phyloP scores from a whole-genome alignment of 2,329 filamentous ascomycete species.

The Fusarium xylarioides region DNA sequence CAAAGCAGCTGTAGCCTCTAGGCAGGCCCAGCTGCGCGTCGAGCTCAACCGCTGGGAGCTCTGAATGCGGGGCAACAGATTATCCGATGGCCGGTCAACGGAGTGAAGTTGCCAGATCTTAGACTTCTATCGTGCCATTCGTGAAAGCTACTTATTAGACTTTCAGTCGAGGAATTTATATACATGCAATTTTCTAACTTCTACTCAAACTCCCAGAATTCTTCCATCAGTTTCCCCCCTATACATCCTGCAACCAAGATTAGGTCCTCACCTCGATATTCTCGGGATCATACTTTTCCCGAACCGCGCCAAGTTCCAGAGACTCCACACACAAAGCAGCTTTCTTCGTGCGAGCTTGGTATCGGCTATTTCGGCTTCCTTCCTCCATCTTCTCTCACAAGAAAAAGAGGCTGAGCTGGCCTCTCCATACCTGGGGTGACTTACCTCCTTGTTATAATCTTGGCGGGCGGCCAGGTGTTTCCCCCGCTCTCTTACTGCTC shows the following conservation, averaged over 20 bases:
- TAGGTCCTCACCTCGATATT: not conserved
- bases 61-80: constrained; percentile 39
- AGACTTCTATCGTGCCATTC: not conserved
- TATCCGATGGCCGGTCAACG: constrained; percentile 36
- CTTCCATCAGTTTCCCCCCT: no score
- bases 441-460: constrained; percentile 29
- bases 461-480: constrained; percentile 33
- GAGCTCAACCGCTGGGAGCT: constrained; percentile 43
- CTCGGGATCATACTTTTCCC: not conserved
- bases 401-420: constrained; percentile 45
- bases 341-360: constrained; percentile 35
- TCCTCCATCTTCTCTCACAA: constrained; percentile 32
- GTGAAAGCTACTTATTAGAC: not conserved
- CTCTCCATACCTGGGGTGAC: constrained; percentile 33
- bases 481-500: constrained; percentile 32
- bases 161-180: not conserved
- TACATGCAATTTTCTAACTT: not conserved
- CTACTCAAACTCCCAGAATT: accelerated
- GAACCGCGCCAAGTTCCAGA: not conserved
- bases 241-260: not conserved
- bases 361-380: constrained; percentile 42
- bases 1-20: constrained; percentile 45
- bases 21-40: constrained; percentile 53
- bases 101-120: not conserved
- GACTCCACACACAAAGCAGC: constrained; percentile 26